Percentiles rank a stretch among this genome's conserved stretches.
Conservation (phyloP, 2,329 filamentous ascomycete genomes). For the Alternaria arbusti region DNA sequence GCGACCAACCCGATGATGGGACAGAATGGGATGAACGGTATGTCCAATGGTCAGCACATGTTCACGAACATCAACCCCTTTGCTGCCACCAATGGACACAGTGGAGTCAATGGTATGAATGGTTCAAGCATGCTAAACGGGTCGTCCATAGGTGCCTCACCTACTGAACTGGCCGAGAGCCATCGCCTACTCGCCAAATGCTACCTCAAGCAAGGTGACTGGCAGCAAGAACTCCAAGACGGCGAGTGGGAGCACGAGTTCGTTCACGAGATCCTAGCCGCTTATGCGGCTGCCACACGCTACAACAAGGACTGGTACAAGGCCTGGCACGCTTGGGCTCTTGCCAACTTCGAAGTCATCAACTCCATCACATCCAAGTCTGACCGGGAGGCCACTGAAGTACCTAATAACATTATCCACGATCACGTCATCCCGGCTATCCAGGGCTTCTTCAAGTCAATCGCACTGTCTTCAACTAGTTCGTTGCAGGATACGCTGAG, state of each 20-base stretch:
- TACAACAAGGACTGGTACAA: constrained; percentile 98
- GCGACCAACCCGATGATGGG: constrained; percentile 46
- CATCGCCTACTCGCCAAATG: constrained; percentile 86
- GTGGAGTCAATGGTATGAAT: constrained; percentile 55
- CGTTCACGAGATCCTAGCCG: constrained; percentile 86
- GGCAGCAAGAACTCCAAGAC: constrained; percentile 84
- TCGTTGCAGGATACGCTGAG: constrained; percentile 95
- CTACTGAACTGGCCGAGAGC: constrained; percentile 59
- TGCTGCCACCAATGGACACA: constrained; percentile 56
- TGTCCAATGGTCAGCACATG: constrained; percentile 50
- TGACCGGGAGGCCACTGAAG: constrained; percentile 63
- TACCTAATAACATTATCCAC: constrained; percentile 72
- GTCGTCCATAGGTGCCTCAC: constrained; percentile 32
- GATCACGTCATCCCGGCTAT: constrained; percentile 95
- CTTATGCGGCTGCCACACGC: constrained; percentile 88
- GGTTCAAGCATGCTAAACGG: constrained; percentile 41
- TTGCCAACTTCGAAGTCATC: constrained; percentile 98
- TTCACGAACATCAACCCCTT: constrained; percentile 46
- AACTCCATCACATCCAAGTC: constrained; percentile 75
- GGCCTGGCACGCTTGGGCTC: constrained; percentile 97
- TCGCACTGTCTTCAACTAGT: constrained; percentile 87
- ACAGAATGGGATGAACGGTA: constrained; percentile 49
- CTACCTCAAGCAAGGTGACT: constrained; percentile 95
- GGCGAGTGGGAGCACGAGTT: constrained; percentile 88
- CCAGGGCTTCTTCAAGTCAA: constrained; percentile 96